phyloP scores from a whole-genome alignment of 441 rosid genomes.

The Corymbia citriodora region DNA sequence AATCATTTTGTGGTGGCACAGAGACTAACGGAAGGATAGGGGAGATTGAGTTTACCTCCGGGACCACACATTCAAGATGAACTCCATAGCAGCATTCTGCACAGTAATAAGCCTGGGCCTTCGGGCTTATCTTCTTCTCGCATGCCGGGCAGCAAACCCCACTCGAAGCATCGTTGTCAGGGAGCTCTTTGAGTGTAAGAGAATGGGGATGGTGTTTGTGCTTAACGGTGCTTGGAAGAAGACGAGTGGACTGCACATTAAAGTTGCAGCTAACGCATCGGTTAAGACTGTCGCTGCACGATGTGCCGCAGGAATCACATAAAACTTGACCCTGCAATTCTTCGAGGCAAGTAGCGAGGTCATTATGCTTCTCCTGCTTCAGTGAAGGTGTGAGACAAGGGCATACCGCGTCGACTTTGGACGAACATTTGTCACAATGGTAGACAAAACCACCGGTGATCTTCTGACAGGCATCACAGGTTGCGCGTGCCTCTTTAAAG shows the following conservation, averaged over 20 bases:
- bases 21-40: not conserved
- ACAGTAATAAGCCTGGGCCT: not conserved
- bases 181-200: not conserved
- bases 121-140: not conserved
- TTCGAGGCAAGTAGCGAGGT: not conserved
- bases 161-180: not conserved
- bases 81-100: constrained; percentile 1
- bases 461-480: not conserved
- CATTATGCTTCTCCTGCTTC: not conserved
- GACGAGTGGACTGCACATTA: constrained; percentile 1
- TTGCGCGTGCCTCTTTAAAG: not conserved
- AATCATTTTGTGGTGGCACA: not conserved
- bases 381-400: not conserved
- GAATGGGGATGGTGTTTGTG: not conserved
- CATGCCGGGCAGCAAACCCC: not conserved
- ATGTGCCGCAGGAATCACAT: not conserved
- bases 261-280: not conserved
- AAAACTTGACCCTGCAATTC: not conserved
- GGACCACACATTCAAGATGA: constrained; percentile 1
- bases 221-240: not conserved
- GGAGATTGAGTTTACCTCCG: not conserved
- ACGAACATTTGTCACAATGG: not conserved
- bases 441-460: not conserved
- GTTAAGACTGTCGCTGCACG: not conserved
- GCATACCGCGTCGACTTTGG: not conserved